Evolutionary conservation across 2,329 filamentous ascomycete genomes (phyloP).

Genomic region (Zasmidium cellare): DNA sequence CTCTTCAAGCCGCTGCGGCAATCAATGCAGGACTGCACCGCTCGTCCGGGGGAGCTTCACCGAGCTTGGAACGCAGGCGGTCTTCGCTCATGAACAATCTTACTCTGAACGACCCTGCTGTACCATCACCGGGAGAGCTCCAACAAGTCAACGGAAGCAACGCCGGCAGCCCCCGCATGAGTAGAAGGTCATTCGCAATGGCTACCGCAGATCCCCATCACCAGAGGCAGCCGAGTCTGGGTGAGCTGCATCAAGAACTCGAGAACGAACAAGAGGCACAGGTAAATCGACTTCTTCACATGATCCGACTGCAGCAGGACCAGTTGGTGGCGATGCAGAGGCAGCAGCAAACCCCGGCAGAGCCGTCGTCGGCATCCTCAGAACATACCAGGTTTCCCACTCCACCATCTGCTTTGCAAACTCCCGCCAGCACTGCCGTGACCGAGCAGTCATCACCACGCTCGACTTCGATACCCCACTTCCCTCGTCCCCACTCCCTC

Average conservation of each 20-base stretch:
- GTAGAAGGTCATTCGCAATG: conserved; percentile 42
- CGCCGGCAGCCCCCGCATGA: conserved; percentile 22
- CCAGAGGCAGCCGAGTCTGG: conserved; percentile 68
- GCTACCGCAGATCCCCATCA: conserved; percentile 55
- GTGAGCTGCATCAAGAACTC: conserved; percentile 75
- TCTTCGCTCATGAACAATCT: conserved; percentile 73
- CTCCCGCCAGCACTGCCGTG: conserved; percentile 49
- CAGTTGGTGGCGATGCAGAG: conserved; percentile 60
- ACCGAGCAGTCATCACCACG: conserved; percentile 22
- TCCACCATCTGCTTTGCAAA: conserved; percentile 37
- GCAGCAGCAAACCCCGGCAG: conserved; percentile 47
- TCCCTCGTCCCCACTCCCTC: conserved; percentile 36
- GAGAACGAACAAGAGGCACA: conserved; percentile 79
- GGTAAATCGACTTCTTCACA: conserved; percentile 73
- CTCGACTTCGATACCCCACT: conserved; percentile 20
- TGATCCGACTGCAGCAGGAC: conserved; percentile 74
- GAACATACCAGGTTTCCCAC: conserved; percentile 30
- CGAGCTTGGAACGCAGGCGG: conserved; percentile 57
- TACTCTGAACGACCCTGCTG: conserved; percentile 67
- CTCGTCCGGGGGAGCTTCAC: conserved; percentile 50
- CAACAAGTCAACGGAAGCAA: conserved; percentile 42
- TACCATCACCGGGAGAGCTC: conserved; percentile 71
- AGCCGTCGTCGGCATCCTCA: conserved; percentile 19
- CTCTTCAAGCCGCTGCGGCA: conserved; percentile 72
- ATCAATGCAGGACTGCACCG: conserved; percentile 65